Percentiles rank a stretch among this genome's conserved stretches.
phyloP scores from a whole-genome alignment of 2,329 filamentous ascomycete genomes.

The Xylaria sp. region DNA sequence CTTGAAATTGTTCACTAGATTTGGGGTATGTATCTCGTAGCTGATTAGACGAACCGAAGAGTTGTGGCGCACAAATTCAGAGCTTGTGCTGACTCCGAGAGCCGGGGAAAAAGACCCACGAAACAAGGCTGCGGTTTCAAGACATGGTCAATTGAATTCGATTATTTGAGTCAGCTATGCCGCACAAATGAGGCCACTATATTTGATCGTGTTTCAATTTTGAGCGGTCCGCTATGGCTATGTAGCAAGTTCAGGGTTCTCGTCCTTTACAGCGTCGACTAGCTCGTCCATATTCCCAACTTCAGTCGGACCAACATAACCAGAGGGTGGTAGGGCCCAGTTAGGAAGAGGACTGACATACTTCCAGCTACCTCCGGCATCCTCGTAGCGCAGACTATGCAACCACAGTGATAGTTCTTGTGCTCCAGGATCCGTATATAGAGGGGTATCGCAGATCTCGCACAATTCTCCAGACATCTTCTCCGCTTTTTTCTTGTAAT shows the following conservation, averaged over 20 bases:
- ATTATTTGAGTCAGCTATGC: slow-evolving; percentile 14
- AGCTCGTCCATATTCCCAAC: slow-evolving; percentile 71
- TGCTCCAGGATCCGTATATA: slow-evolving; percentile 91
- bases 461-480: slow-evolving; percentile 90
- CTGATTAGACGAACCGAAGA: slow-evolving; percentile 18
- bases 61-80: slow-evolving; percentile 25
- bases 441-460: slow-evolving; percentile 81
- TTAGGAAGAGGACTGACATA: slow-evolving; percentile 85
- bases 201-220: slow-evolving; percentile 7
- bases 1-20: slow-evolving; percentile 8
- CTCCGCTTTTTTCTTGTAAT: slow-evolving; percentile 91
- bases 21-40: background rate
- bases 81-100: slow-evolving; percentile 25
- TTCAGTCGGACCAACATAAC: slow-evolving; percentile 75
- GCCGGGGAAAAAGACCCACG: slow-evolving; percentile 15
- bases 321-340: slow-evolving; percentile 87
- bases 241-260: slow-evolving; percentile 53
- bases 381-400: slow-evolving; percentile 90
- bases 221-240: slow-evolving; percentile 42
- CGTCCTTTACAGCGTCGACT: slow-evolving; percentile 64
- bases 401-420: slow-evolving; percentile 95
- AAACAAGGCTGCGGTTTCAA: slow-evolving; percentile 23
- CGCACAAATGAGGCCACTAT: background rate
- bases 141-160: slow-evolving; percentile 12
- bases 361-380: slow-evolving; percentile 83